Percentiles rank a stretch among this genome's conserved stretches.
These are phyloP conservation scores for Malus sylvestris DNA, from an alignment of 306 rosid species.

Conservation along the genomic window DNA sequence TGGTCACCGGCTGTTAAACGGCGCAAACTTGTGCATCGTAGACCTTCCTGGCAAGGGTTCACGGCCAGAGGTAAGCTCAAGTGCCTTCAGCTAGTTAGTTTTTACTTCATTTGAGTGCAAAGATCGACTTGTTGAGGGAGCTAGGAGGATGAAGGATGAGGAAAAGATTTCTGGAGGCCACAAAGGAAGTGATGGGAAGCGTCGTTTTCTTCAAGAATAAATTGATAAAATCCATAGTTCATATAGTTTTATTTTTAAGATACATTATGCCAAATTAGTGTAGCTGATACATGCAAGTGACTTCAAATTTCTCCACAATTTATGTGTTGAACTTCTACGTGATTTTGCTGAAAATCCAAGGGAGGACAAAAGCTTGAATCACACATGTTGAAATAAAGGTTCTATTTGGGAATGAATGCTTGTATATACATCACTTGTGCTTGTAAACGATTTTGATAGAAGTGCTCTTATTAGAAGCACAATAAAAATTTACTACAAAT, in stretches of 20 bases:
- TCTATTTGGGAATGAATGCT: too few relatives aligned
- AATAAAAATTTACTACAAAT: too few relatives aligned
- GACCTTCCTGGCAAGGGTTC: slow-evolving; percentile 5
- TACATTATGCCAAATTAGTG: background rate
- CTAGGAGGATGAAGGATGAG: slow-evolving; percentile 1
- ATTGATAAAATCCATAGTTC: background rate
- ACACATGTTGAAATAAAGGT: too few relatives aligned
- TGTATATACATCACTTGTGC: too few relatives aligned
- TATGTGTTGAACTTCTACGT: background rate
- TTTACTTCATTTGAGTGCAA: slow-evolving; percentile 25
- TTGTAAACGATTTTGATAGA: too few relatives aligned
- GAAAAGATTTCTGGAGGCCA: background rate
- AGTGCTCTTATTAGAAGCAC: background rate
- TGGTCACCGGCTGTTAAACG: slow-evolving; percentile 3
- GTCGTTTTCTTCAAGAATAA: slow-evolving; percentile 5
- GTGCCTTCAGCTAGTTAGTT: slow-evolving; percentile 17
- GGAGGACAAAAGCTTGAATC: too few relatives aligned
- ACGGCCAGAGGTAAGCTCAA: slow-evolving; percentile 1
- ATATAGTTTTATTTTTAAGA: background rate
- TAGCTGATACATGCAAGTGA: background rate
- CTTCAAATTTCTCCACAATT: background rate
- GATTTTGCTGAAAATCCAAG: too few relatives aligned
- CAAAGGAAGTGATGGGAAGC: background rate
- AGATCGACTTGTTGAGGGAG: slow-evolving; percentile 8
- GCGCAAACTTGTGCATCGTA: slow-evolving; percentile 16